Conservation (phyloP, 2,329 filamentous ascomycete genomes). For the Colletotrichum orbiculare region DNA sequence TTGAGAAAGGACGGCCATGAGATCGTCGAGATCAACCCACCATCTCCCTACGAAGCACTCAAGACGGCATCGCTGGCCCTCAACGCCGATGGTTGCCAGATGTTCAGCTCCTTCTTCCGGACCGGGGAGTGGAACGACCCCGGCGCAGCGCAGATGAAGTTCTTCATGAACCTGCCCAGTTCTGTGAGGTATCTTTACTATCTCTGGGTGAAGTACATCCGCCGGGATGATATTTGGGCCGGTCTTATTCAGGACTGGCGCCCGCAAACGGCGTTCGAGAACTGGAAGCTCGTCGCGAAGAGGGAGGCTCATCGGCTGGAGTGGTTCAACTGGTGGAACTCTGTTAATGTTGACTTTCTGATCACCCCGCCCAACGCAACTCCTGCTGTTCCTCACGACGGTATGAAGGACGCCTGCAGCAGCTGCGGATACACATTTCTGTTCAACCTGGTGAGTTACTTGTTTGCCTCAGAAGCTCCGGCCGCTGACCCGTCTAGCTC, state of each 20-base stretch:
- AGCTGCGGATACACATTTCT: constrained; percentile 94
- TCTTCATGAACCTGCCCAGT: constrained; percentile 77
- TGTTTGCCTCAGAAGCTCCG: constrained; percentile 13
- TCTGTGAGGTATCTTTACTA: constrained; percentile 88
- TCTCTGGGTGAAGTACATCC: constrained; percentile 87
- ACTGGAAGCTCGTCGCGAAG: constrained; percentile 83
- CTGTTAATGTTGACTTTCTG: constrained; percentile 78
- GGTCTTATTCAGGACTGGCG: constrained; percentile 79
- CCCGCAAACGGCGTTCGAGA: constrained; percentile 78
- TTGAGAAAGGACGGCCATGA: constrained; percentile 80
- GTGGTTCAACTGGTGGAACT: constrained; percentile 90
- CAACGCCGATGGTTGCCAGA: constrained; percentile 85
- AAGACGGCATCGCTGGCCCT: constrained; percentile 82
- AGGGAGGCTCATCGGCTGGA: constrained; percentile 80
- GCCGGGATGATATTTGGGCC: constrained; percentile 81
- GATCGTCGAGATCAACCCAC: constrained; percentile 72
- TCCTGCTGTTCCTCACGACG: constrained; percentile 86
- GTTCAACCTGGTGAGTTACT: constrained; percentile 79
- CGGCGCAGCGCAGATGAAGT: constrained; percentile 80
- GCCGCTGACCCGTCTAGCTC: constrained; percentile 60
- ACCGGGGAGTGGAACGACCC: constrained; percentile 82
- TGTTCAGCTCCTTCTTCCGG: constrained; percentile 81
- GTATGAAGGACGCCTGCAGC: constrained; percentile 86
- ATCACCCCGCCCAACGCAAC: constrained; percentile 90
- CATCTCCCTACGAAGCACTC: constrained; percentile 79